A percentile compares a stretch with the other conserved stretches of the same genome.
phyloP scores from a whole-genome alignment of 495 filamentous ascomycete genomes.

The Recurvomyces mirabilis region DNA sequence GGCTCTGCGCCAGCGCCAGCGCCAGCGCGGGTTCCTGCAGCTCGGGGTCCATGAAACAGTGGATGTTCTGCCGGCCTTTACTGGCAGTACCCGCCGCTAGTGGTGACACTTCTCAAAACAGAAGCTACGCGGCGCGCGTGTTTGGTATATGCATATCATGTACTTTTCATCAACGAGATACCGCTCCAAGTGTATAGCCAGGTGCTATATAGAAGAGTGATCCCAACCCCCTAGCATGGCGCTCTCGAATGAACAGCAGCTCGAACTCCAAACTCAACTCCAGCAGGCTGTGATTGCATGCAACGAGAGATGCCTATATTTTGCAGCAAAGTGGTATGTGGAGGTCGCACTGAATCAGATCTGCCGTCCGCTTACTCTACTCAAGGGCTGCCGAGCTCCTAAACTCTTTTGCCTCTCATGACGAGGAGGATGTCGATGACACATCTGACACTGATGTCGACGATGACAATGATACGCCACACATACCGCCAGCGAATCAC shows the following conservation, averaged over 20 bases:
- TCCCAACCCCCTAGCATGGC: conserved; percentile 13
- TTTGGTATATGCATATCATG: too few species aligned
- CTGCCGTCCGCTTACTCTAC: conserved; percentile 3
- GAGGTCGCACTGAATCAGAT: neutral
- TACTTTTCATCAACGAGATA: too few species aligned
- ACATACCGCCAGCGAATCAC: conserved; percentile 32
- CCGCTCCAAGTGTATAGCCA: too few species aligned
- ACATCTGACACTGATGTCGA: conserved; percentile 40
- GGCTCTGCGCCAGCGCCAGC: too few species aligned
- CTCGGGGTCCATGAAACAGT: too few species aligned
- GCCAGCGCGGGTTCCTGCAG: too few species aligned
- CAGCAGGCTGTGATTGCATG: conserved; percentile 80
- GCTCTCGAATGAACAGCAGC: conserved; percentile 26
- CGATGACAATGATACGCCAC: conserved; percentile 35
- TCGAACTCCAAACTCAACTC: conserved; percentile 49
- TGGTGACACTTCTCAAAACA: too few species aligned
- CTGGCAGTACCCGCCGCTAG: too few species aligned
- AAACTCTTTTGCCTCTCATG: conserved; percentile 52
- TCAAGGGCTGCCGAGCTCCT: conserved; percentile 89
- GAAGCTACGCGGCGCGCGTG: too few species aligned
- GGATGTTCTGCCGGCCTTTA: too few species aligned
- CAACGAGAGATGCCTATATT: conserved; percentile 90
- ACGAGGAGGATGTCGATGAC: conserved; percentile 31
- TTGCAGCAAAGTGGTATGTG: conserved; percentile 86
- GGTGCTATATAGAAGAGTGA: too few species aligned